Evolutionary conservation across 2,329 filamentous ascomycete species (phyloP).

Genomic region (Magnaporthales sp.): DNA sequence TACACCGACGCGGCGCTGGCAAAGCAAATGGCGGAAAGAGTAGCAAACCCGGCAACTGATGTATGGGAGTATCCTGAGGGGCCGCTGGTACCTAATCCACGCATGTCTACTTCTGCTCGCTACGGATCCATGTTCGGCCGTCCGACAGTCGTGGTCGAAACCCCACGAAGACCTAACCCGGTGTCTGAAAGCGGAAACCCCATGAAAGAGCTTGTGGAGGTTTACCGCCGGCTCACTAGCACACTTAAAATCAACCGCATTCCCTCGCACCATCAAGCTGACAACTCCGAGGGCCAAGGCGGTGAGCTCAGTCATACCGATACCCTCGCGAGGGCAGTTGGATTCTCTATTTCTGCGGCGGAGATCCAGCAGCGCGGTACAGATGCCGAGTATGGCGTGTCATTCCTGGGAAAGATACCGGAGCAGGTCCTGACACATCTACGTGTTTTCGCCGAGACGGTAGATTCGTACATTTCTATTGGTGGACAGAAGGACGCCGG

Average conservation of each 20-base stretch:
- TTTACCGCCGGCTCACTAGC: conserved; percentile 52
- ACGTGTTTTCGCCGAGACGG: conserved; percentile 80
- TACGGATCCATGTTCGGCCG: conserved; percentile 5
- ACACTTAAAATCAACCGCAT: conserved; percentile 50
- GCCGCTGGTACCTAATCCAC: conserved; percentile 2
- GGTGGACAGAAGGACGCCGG: conserved; percentile 56
- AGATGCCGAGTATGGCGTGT: conserved; percentile 63
- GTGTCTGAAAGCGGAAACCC: conserved; percentile 14
- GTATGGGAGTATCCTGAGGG: conserved; percentile 31
- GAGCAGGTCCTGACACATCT: conserved; percentile 79
- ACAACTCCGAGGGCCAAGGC: conserved; percentile 16
- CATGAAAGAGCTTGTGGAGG: conserved; percentile 45
- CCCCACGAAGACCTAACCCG: not conserved
- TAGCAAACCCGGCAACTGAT: conserved; percentile 25
- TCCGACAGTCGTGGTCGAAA: not conserved
- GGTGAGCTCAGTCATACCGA: conserved; percentile 47
- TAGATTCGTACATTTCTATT: conserved; percentile 73
- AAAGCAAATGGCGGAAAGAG: conserved; percentile 28
- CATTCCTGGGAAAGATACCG: conserved; percentile 74
- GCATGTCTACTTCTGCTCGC: conserved; percentile 3
- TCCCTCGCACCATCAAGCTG: conserved; percentile 25
- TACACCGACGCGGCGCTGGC: conserved; percentile 30
- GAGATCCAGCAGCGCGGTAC: conserved; percentile 90
- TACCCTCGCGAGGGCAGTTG: conserved; percentile 58
- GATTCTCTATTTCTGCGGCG: conserved; percentile 76